phyloP scores from a whole-genome alignment of 768 basidiomycete genomes.

The Suillus cothurnatus region DNA sequence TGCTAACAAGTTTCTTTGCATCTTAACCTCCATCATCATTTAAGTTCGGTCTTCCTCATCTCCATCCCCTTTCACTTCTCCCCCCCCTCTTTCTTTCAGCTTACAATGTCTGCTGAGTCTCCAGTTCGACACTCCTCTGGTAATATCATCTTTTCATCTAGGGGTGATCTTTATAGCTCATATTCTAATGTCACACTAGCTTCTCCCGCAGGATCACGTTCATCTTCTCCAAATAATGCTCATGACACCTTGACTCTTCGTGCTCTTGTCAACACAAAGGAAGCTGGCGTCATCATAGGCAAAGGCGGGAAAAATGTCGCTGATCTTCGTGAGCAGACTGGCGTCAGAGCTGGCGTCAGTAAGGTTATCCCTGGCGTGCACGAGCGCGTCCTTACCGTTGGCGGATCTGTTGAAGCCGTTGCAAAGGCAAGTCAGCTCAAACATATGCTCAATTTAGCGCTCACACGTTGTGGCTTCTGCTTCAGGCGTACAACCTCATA shows the following conservation, averaged over 20 bases:
- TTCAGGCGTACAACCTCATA: constrained; percentile 92
- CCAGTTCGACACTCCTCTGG: constrained; percentile 57
- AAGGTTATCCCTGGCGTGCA: constrained; percentile 98
- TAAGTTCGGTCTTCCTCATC: constrained; percentile 20
- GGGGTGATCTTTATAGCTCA: constrained; percentile 13
- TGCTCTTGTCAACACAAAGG: constrained; percentile 95
- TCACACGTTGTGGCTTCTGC: constrained; percentile 17
- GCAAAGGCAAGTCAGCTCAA: constrained; percentile 64
- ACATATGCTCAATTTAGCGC: constrained; percentile 7
- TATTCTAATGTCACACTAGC: constrained; percentile 33
- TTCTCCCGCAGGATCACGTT: constrained; percentile 70
- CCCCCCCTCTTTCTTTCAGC: constrained; percentile 10
- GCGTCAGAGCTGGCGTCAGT: constrained; percentile 98
- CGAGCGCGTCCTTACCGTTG: constrained; percentile 95
- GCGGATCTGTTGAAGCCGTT: constrained; percentile 89
- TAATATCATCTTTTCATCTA: constrained; percentile 30
- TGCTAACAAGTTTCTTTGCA: constrained; percentile 8
- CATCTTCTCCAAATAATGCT: constrained; percentile 62
- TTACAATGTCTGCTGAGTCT: constrained; percentile 67
- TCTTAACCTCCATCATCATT: constrained; percentile 5
- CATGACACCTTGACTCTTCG: constrained; percentile 86
- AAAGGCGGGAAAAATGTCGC: constrained; percentile 98
- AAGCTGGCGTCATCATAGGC: constrained; percentile 96
- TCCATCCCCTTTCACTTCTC: constrained; percentile 13
- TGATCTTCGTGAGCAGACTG: constrained; percentile 91